Base-by-base conservation (phyloP, 306 rosid species). In the Boehmeria nivea region DNA sequence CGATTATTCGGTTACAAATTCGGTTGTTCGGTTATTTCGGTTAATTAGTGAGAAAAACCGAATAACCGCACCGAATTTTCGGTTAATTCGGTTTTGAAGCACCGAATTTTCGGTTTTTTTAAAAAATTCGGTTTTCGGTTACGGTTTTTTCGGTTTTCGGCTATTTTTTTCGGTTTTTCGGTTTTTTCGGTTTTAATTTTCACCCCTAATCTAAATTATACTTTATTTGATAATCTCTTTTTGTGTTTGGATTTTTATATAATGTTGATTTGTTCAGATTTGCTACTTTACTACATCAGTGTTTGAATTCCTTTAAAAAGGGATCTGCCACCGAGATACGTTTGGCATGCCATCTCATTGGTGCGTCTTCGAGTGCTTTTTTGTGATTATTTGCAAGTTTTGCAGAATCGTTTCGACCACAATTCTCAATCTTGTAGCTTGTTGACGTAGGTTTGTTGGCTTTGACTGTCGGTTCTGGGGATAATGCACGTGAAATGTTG, bases 231-330 rank as follows among this genome's bases (percentile, higher is more conserved):
- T 14, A 8, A 40, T 40, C 13, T 52, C 38, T 26, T 3, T 49
- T n/a, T 6, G 45, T 17, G 38, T 12, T 52, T 44, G 18, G 39
- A 33, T 61, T 46, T 57, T 63, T 28, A 34, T 59, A 65, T 67
- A 17, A 37, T 26, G 54, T 19, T 48, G 36, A 19, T 37, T 43
- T 64, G 28, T 62, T 39, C 80, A 91, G 98, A 44, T 91, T 80
- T 73, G 96, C 93, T 38, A 91, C 98, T 39, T 69, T 91, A 65
- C 72, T 91, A 65, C 96, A 91, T 51, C 96, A 67, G 40, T 87
- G 89, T 63, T 79, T 91, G 70, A 80, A 64, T 83, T 87, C 82
- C 55, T 54, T 91, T 18, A 91, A 84, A 82, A 76, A 77, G 63
- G 95, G 95, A 39, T 76, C 93, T 47, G 60, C 82, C 20, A 82